Conservation (phyloP, 768 basidiomycete genomes). For the Agrocybe praecox region DNA sequence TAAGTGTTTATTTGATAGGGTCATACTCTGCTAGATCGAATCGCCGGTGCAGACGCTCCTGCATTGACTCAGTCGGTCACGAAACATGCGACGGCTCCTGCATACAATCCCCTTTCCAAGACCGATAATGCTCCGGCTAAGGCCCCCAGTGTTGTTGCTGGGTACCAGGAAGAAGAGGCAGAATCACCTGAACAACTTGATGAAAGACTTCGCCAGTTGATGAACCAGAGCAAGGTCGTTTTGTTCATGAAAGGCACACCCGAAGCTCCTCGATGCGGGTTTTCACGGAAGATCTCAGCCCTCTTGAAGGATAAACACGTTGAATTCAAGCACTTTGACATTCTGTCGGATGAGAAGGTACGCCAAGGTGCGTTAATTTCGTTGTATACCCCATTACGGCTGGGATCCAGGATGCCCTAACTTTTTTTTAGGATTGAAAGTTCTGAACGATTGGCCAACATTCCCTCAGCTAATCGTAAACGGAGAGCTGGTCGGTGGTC, state of each 20-base stretch:
- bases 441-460: conserved; percentile 88
- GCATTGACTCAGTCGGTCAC: conserved; percentile 63
- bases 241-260: conserved; percentile 93
- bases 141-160: conserved; percentile 23
- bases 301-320: conserved; percentile 67
- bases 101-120: conserved; percentile 46
- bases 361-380: conserved; percentile 61
- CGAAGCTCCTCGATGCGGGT: conserved; percentile 79
- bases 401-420: background rate
- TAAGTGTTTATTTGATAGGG: conserved; percentile 55
- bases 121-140: conserved; percentile 46
- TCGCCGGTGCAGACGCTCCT: conserved; percentile 79
- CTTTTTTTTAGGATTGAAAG: conserved; percentile 57
- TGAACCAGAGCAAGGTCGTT: conserved; percentile 79
- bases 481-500: conserved; percentile 93
- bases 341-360: conserved; percentile 78
- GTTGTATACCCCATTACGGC: background rate
- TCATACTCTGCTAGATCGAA: conserved; percentile 78
- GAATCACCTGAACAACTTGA: conserved; percentile 73
- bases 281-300: conserved; percentile 74
- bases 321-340: conserved; percentile 79
- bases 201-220: conserved; percentile 63
- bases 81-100: conserved; percentile 48
- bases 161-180: conserved; percentile 19
- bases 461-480: conserved; percentile 86